phyloP scores from a whole-genome alignment of 441 rosid genomes.

The Euphorbia corollata region DNA sequence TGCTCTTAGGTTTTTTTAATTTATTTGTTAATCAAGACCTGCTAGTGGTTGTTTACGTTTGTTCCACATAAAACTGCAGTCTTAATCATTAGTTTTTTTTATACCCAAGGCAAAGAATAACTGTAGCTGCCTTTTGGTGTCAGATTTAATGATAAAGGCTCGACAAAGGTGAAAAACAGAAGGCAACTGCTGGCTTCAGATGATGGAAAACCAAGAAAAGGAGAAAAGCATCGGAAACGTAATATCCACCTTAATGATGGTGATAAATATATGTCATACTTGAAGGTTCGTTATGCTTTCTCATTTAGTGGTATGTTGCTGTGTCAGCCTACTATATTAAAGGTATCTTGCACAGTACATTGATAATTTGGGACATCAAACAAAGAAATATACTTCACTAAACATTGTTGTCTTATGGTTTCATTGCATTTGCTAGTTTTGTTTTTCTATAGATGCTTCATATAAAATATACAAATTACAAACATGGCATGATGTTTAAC shows the following conservation, averaged over 20 bases:
- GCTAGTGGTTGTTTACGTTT: background rate
- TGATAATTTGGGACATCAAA: background rate
- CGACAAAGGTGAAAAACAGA: slow-evolving; percentile 33
- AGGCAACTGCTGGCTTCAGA: slow-evolving; percentile 33
- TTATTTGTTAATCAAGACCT: background rate
- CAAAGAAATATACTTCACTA: too few relatives aligned
- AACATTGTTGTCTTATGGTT: too few relatives aligned
- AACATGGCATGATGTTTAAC: too few relatives aligned
- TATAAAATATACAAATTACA: too few relatives aligned
- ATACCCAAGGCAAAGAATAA: slow-evolving; percentile 10
- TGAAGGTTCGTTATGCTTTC: slow-evolving; percentile 52
- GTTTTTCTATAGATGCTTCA: background rate
- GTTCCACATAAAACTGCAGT: background rate
- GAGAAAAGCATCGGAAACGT: slow-evolving; percentile 42
- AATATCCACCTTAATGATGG: slow-evolving; percentile 59
- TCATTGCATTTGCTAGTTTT: background rate
- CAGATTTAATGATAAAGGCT: slow-evolving; percentile 28
- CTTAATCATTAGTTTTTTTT: background rate
- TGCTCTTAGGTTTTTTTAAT: background rate
- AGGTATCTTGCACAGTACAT: background rate
- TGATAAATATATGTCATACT: slow-evolving; percentile 78
- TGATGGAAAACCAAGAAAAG: slow-evolving; percentile 38
- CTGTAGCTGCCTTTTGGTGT: slow-evolving; percentile 12
- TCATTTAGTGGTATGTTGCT: background rate
- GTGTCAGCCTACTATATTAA: background rate